A percentile compares a stretch with the other conserved stretches of the same genome.
Evolutionary conservation across 306 rosid species (phyloP).

Genomic region (Sophora flavescens): DNA sequence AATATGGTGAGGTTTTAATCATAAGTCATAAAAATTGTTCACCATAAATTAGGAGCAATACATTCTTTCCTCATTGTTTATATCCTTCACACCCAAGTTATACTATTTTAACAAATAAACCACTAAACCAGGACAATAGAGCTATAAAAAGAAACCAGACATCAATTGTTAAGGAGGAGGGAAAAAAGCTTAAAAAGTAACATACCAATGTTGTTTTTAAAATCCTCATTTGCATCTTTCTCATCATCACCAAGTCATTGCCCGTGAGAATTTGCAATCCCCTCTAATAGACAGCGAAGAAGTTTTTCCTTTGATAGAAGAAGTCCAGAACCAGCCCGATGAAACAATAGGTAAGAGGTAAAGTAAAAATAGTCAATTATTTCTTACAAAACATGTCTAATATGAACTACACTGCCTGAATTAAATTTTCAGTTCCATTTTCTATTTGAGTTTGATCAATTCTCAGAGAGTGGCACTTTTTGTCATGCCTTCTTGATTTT

Average conservation of each 20-base stretch:
- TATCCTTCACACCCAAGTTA: conserved; percentile 27
- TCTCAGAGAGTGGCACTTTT: no score
- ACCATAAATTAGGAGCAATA: background rate
- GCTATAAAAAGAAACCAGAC: conserved; percentile 23
- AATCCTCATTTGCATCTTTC: conserved; percentile 54
- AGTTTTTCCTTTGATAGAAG: conserved; percentile 68
- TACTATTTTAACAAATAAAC: conserved; percentile 14
- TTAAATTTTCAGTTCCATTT: no score
- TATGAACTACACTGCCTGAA: conserved; percentile 24
- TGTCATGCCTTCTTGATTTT: no score
- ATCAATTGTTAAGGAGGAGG: conserved; percentile 26
- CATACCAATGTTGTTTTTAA: conserved; percentile 56
- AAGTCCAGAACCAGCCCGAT: conserved; percentile 70
- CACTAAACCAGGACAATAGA: conserved; percentile 30
- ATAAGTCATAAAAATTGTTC: conserved; percentile 25
- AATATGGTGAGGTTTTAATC: background rate
- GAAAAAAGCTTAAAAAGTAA: no score
- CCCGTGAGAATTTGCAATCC: conserved; percentile 68
- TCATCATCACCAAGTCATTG: conserved; percentile 60
- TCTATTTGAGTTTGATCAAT: no score
- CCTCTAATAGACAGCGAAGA: conserved; percentile 70
- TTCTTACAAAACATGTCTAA: conserved; percentile 7
- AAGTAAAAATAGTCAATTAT: conserved; percentile 18
- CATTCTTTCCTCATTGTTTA: conserved; percentile 26
- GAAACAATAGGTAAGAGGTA: conserved; percentile 34